phyloP scores from a whole-genome alignment of 2,329 filamentous ascomycete genomes.

The Arthrinium puccinioides region DNA sequence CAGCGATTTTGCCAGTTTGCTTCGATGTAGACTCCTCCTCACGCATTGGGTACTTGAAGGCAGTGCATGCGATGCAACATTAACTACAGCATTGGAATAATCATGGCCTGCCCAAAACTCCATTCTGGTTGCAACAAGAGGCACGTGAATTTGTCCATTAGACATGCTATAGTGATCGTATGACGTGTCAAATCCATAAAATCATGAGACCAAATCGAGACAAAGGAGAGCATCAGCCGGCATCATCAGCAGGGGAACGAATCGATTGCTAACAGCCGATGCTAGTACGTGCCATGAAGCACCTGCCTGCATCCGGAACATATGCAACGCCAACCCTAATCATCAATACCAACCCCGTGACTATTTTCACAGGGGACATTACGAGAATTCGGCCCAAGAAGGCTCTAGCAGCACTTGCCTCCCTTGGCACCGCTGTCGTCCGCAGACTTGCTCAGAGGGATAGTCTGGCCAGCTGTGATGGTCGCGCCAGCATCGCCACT shows the following conservation, averaged over 20 bases:
- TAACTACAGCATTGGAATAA: too few relatives aligned
- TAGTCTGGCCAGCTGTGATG: slow-evolving; percentile 72
- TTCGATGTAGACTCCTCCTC: too few relatives aligned
- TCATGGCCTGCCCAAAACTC: too few relatives aligned
- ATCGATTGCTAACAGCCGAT: slow-evolving; percentile 5
- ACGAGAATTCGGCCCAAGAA: slow-evolving; percentile 14
- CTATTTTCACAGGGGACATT: slow-evolving; percentile 13
- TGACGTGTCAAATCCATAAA: too few relatives aligned
- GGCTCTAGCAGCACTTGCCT: slow-evolving; percentile 69
- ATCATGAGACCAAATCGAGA: slow-evolving; percentile 1
- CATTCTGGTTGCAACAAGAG: too few relatives aligned
- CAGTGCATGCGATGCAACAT: too few relatives aligned
- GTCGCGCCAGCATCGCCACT: slow-evolving; percentile 78
- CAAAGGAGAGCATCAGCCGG: slow-evolving; percentile 2
- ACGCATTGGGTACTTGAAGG: too few relatives aligned
- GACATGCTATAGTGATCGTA: too few relatives aligned
- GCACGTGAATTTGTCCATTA: too few relatives aligned
- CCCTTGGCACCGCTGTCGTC: slow-evolving; percentile 69
- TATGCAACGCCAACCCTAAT: slow-evolving; percentile 25
- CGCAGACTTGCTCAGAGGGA: slow-evolving; percentile 80
- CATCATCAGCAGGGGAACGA: slow-evolving; percentile 4
- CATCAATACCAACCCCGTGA: slow-evolving; percentile 25
- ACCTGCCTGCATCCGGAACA: slow-evolving; percentile 20
- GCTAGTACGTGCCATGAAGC: slow-evolving; percentile 12
- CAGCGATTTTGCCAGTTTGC: too few relatives aligned